Evolutionary conservation across 2,329 filamentous ascomycete species (phyloP).

Genomic region (Tolypocladium nubicola): DNA sequence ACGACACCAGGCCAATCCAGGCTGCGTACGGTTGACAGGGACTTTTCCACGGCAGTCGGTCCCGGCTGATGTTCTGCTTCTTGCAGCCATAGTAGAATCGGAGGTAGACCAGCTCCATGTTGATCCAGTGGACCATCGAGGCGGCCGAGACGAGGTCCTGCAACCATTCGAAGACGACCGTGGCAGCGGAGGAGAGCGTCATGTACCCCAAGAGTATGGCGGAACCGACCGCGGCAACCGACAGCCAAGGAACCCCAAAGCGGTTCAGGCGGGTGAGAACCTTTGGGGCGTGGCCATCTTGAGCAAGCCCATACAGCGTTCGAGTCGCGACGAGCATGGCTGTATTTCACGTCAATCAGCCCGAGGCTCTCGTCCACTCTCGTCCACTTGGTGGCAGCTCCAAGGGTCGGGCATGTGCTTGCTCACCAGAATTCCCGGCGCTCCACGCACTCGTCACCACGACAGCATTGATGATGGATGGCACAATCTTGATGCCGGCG

Average conservation of each 20-base stretch:
- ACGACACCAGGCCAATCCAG: slow-evolving; percentile 41
- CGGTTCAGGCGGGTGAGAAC: slow-evolving; percentile 45
- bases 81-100: slow-evolving; percentile 41
- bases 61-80: slow-evolving; percentile 32
- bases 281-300: slow-evolving; percentile 49
- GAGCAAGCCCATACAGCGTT: slow-evolving; percentile 51
- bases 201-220: slow-evolving; percentile 54
- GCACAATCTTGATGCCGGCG: slow-evolving; percentile 37
- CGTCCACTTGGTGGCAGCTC: neutral
- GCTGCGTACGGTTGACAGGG: slow-evolving; percentile 47
- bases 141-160: slow-evolving; percentile 49
- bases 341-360: neutral
- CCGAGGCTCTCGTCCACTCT: no score
- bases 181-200: slow-evolving; percentile 46
- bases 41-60: slow-evolving; percentile 34
- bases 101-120: slow-evolving; percentile 38
- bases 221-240: slow-evolving; percentile 33
- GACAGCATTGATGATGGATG: slow-evolving; percentile 43
- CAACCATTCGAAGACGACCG: slow-evolving; percentile 54
- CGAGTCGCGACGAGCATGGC: slow-evolving; percentile 35
- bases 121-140: slow-evolving; percentile 42
- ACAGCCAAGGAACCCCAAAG: slow-evolving; percentile 42
- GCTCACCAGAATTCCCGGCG: slow-evolving; percentile 8
- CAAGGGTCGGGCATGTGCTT: neutral
- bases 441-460: slow-evolving; percentile 17